Evolutionary conservation across 1,284 basidiomycete genomes (phyloP), one percentile per base, ranked within the genome.

Genomic region (Pseudozyma sp.): DNA sequence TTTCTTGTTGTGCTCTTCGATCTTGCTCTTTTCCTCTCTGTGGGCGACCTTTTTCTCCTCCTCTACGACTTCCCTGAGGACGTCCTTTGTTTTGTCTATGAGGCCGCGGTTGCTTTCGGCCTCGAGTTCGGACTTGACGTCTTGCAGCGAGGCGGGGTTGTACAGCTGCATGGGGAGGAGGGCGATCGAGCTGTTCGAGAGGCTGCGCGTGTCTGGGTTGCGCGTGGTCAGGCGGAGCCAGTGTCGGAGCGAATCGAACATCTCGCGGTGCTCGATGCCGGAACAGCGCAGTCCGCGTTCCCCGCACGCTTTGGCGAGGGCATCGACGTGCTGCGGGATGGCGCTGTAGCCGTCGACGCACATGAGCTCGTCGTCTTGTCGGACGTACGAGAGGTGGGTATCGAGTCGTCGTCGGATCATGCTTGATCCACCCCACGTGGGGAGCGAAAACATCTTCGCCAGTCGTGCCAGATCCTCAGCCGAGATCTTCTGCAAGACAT

Each of bases 1-100:
- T 48, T 60, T 35, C 31, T 71, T 64, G 54, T 39, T 48, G 9
- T 65, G 19, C 10, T 33, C 19, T 14, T 68, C 65, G 3, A 48
- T 42, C 13, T 65, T 61, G 43, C 49, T 16, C 30, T 42, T 54
- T 37, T 68, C 56, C 10, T 65, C 59, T 14, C 66, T 45, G 16
- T 29, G 24, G 19, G 68, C 34, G 11, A 74, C 63, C 59, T 68
- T 69, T 43, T 78, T 78, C 46, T 78, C 78, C 42, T 78, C 67
- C 33, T 77, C 67, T 29, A 79, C 77, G 10, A 81, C 79, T 31
- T 77, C 70, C 5, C 74, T 37, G 16, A 81, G 59, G 0, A 81
- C 78, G 29, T 79, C 78, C 40, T 62, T 73, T 7, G 79, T 78
- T 55, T 78, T 77, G 54, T 70, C 74, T 11, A 68, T 59, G 5